Base-by-base conservation (phyloP, 768 basidiomycete species). In the Guyanaporus albipodus region DNA sequence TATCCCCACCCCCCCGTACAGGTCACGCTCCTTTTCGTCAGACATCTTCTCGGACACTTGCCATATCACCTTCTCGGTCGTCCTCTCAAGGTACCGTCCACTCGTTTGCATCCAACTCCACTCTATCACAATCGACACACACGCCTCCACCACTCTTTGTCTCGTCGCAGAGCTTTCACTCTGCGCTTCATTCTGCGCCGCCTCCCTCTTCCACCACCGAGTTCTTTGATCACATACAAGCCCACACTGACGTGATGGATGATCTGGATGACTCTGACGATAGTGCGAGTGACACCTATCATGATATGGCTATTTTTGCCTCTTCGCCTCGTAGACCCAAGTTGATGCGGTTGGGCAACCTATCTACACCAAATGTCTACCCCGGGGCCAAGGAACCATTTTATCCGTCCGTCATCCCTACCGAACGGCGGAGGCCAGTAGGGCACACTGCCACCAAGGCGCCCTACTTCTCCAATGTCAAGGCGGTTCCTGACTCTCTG, bases 181-280 rank as follows among this genome's bases (percentile, higher is more conserved):
- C 73, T 27, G 67, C 71, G 11, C 70, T 83, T 15, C 78, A 78
- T 46, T 79, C 81, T 34, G 82, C 79, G 27, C 83, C 85, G 12
- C 77, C 75, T 12, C 80, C 83, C 2, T 73, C 80, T 6, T 81
- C 85, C 12, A 79, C 83, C 0, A 76, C 80, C 21, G 79, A 79
- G 24, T 88, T 88, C 73, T 88, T 89, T 62, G 85, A 89, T 66
- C 77, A 69, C 50, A 81, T 88, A 36, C 83, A 87, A 54, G 68
- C 75, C 14, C 80, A 85, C 35, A 78, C 78, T 6, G 83, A 83
- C 62, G 83, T 78, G 21, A 80, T 88, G 79, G 83, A 86, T 54
- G 86, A 83, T 52, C 67, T 85, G 43, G 85, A 83, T 49, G 79
- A 81, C 19, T 79, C 79, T 40, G 73, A 74, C 21, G 74, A 74